Base-by-base conservation (phyloP, 2,329 filamentous ascomycete species). In the Ciborinia camelliae region DNA sequence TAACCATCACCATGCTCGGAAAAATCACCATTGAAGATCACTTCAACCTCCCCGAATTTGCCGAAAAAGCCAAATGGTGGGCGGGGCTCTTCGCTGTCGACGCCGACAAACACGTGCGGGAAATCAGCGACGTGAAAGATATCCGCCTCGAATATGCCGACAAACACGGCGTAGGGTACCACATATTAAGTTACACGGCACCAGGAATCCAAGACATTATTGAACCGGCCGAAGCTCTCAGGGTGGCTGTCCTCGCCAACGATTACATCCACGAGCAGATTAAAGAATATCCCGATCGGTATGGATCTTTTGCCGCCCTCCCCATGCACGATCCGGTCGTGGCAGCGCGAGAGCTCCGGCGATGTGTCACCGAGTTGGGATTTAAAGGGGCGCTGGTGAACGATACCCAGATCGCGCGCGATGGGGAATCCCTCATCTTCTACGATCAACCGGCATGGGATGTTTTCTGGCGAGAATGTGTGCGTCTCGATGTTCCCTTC, bases 351-450 rank as follows among this genome's bases (percentile, higher is more conserved):
- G 84, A 86, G 67, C 77, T 86, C 2, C 73, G 74, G 52, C 78
- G 84, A 59, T 84, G 81, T 60, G 67, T 89, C 6, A 81, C 76
- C 1, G 74, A 86, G 66, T 77, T 82, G 57, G 84, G 85, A n/a
- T 88, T 89, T 77, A 81, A 84, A 66, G 86, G 86, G 3, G 84
- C 81, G 4, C 75, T 89, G 5, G 80, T 89, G 53, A 87, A 87
- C 71, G 84, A 88, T 71, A 84, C 81, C 2, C 86, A 89, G 71
- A 81, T 82, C 35, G 79, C 83, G 20, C 85, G 84, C 3, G 82
- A 86, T 65, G 85, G 85, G 45, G 84, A 87, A 64, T 81, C 81
- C 30, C 83, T 86, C 78, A 77, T 88, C 72, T 89, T 88, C 76
- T 89, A 88, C 75, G 87, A 89, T 71, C 77, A 80, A 10, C 79